Evolutionary conservation across 768 basidiomycete genomes (phyloP).

Genomic region (Tulasnella sp.): DNA sequence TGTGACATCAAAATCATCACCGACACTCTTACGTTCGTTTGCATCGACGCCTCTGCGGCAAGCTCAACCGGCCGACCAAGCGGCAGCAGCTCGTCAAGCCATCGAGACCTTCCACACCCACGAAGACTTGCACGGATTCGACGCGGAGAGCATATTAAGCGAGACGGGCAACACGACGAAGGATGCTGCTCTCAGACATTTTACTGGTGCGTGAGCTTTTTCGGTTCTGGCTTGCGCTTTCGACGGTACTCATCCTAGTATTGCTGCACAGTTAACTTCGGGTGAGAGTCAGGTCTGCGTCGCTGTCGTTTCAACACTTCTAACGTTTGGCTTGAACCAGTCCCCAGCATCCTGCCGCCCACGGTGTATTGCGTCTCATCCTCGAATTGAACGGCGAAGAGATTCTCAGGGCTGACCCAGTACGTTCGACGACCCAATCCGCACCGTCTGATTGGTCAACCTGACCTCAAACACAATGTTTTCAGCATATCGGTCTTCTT

Average conservation of each 20-base stretch:
- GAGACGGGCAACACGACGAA: conserved; percentile 52
- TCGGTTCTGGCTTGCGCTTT: background rate
- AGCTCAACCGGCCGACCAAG: conserved; percentile 4
- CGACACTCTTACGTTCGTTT: conserved; percentile 1
- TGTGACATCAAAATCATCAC: background rate
- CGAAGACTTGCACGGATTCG: conserved; percentile 74
- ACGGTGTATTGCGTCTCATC: conserved; percentile 96
- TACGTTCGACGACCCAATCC: conserved; percentile 27
- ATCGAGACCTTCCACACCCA: conserved; percentile 41
- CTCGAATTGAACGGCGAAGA: conserved; percentile 96
- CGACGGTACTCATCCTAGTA: background rate
- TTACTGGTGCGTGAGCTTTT: conserved; percentile 53
- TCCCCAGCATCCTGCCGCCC: conserved; percentile 97
- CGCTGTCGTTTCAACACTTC: background rate
- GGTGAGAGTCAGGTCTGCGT: conserved; percentile 32
- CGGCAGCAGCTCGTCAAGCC: conserved; percentile 6
- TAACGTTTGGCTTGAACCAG: conserved; percentile 27
- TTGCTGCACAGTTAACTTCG: conserved; percentile 70
- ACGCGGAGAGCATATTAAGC: conserved; percentile 65
- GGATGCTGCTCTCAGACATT: conserved; percentile 81
- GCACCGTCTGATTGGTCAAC: background rate
- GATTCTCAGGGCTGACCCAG: conserved; percentile 76
- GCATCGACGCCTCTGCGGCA: conserved; percentile 1
- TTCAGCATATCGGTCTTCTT: conserved; percentile 83
- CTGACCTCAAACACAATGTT: conserved; percentile 1